Base-by-base conservation (phyloP, 208 protist genomes). In the Blastocrithidia nonstop region DNA sequence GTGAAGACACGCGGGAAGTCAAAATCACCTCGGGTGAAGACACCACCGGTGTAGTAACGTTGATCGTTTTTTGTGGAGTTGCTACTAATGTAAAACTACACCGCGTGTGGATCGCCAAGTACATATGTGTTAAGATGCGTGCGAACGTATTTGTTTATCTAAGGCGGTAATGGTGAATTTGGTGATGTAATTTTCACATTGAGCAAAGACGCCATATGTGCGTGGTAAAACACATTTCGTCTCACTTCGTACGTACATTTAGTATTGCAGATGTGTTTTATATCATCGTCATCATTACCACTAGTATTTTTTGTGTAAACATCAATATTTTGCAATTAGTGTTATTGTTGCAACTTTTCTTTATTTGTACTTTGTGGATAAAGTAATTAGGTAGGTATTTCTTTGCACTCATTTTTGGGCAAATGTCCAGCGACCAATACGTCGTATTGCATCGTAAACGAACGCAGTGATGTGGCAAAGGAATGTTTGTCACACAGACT, bases 1-100 rank as follows among this genome's bases (percentile, higher is more conserved):
- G 45, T 60, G 46, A 92, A 92, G 4, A 92, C 77, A 15, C 83
- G 78, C 22, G 83, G 83, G 44, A 92, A 87, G 42, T 92, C 78
- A 27, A 60, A 76, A 50, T 92, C 83, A 6, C 83, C 83, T 20
- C 66, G 75, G 69, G 84, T 41, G n/a, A 43, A 39, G n/a, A n/a
- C 19, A 70, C 51, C 7, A 63, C 45, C 27, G 53, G n/a, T 41
- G 7, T 20, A 15, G 41, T 6, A 9, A 17, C 6, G 29, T 5
- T 15, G 11, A 25, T 25, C 25, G 32, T 25, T 26, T 19, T 54
- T 11, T 6, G 17, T 6, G 17, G 20, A 6, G 3, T 1, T 21
- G 16, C 3, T 2, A 19, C 8, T 25, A 22, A 8, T 23, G 39
- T 7, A 42, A n/a, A 55, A 47, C 1, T 45, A 54, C 54, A 71